A percentile compares a stretch with the other conserved stretches of the same genome.
These are phyloP conservation scores for Lepidium sativum DNA, from an alignment of 345 rosid genomes.

Conservation along the genomic window DNA sequence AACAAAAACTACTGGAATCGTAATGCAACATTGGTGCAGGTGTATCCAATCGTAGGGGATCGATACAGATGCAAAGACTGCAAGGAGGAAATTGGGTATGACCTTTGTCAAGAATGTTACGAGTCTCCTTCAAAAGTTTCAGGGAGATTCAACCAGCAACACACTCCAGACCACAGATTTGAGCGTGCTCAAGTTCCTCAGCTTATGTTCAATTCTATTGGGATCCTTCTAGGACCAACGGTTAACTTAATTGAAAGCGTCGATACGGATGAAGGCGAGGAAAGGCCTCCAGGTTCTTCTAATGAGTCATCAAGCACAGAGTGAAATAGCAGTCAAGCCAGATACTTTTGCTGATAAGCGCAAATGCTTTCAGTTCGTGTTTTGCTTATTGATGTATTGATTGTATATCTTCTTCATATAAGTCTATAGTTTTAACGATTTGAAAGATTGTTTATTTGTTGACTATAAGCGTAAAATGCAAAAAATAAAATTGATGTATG, in stretches of 20 bases:
- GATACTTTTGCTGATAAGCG: not conserved
- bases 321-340: constrained; percentile 1
- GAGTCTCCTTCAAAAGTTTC: constrained; percentile 47
- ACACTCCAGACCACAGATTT: constrained; percentile 67
- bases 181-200: constrained; percentile 7
- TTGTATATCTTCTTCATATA: not conserved
- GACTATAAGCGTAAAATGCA: not conserved
- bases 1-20: not conserved
- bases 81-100: constrained; percentile 54
- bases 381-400: not conserved
- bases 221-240: constrained; percentile 1
- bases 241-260: not conserved
- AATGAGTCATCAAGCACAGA: constrained; percentile 10
- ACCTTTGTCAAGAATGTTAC: constrained; percentile 81
- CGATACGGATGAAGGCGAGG: constrained; percentile 17
- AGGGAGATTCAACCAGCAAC: constrained; percentile 89
- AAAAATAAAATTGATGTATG: not conserved
- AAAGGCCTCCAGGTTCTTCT: constrained; percentile 1
- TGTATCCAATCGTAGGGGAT: constrained; percentile 64
- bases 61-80: constrained; percentile 70
- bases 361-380: not conserved
- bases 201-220: not conserved
- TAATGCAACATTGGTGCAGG: constrained; percentile 29
- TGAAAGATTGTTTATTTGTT: not conserved
- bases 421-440: not conserved